A percentile compares a stretch with the other conserved stretches of the same genome.
These are phyloP conservation scores for Pilasporangium apinafurcum DNA, from an alignment of 352 stramenopile species.

Conservation along the genomic window DNA sequence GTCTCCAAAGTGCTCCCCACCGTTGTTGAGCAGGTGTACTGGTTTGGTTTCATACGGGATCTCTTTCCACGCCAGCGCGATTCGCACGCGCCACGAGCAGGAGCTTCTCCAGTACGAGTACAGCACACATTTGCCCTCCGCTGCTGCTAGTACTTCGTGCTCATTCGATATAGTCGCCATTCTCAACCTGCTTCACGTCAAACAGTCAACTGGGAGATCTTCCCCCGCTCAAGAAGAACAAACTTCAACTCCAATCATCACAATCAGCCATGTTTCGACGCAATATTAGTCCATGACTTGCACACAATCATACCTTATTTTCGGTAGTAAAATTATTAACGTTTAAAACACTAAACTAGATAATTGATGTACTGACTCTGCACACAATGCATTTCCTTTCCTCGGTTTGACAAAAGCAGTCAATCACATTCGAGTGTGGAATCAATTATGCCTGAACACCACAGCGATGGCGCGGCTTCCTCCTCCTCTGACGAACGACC, in stretches of 20 bases:
- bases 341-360: no score
- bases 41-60: conserved; percentile 74
- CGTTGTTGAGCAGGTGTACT: conserved; percentile 63
- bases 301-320: no score
- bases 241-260: no score
- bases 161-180: conserved; percentile 6
- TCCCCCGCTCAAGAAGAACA: no score
- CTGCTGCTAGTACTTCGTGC: conserved; percentile 1
- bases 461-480: not conserved
- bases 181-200: no score
- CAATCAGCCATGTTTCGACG: no score
- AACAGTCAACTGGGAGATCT: no score
- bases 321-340: no score
- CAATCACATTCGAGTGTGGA: not conserved
- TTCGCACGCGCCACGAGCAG: conserved; percentile 87
- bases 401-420: no score
- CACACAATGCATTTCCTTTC: no score
- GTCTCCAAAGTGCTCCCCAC: conserved; percentile 46
- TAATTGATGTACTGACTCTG: no score
- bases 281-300: no score
- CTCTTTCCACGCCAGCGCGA: conserved; percentile 82
- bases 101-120: conserved; percentile 89
- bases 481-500: conserved; percentile 14
- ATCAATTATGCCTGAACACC: not conserved
- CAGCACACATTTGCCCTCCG: conserved; percentile 25